Conservation (phyloP, 495 filamentous ascomycete genomes). For the Letharia columbiana region DNA sequence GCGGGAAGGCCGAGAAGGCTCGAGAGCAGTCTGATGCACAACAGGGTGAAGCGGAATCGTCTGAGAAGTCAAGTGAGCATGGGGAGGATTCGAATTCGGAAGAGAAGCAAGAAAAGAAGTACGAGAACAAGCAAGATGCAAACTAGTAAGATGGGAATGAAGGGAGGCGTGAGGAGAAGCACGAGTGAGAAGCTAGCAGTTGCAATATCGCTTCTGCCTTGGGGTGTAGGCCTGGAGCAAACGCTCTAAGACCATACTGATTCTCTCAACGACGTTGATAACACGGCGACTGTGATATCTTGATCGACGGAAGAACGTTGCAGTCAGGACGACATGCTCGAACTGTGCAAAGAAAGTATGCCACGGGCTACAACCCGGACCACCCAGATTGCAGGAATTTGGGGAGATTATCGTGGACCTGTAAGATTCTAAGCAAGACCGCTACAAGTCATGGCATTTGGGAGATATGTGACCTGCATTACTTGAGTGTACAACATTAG, state of each 20-base stretch:
- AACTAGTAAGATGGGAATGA: too few relatives aligned
- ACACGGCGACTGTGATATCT: neutral
- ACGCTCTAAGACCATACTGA: too few relatives aligned
- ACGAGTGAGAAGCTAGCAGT: neutral
- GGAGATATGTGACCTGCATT: neutral
- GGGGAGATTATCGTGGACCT: neutral
- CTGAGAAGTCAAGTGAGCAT: too few relatives aligned
- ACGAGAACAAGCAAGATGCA: too few relatives aligned
- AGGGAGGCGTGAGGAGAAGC: constrained; percentile 8
- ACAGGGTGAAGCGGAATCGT: too few relatives aligned
- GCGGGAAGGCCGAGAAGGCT: too few relatives aligned
- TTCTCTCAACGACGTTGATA: too few relatives aligned
- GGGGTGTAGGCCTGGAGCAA: neutral
- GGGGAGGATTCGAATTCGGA: too few relatives aligned
- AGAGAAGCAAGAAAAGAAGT: too few relatives aligned
- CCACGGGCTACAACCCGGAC: neutral
- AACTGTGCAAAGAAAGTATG: neutral
- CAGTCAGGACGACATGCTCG: neutral
- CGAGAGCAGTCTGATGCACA: too few relatives aligned
- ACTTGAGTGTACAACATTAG: neutral
- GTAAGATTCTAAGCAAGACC: neutral
- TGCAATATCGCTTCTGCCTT: neutral
- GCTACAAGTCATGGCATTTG: neutral
- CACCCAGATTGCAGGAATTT: neutral
- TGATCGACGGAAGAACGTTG: neutral